Base-by-base conservation (phyloP, 495 filamentous ascomycete species). In the Sporormia fimetaria region DNA sequence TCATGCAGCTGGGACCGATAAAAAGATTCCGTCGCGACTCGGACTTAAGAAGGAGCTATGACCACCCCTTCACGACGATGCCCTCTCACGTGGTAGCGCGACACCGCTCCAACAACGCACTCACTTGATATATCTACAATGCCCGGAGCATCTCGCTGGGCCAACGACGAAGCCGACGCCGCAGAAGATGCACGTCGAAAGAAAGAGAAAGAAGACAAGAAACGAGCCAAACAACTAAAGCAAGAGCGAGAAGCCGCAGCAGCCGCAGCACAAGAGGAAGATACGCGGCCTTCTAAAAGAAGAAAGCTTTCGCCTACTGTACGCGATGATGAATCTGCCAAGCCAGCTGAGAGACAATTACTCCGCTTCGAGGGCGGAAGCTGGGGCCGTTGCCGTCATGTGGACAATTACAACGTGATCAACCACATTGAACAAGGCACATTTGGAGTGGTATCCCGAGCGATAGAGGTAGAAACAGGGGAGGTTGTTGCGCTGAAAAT, bases 371-470 rank as follows among this genome's bases (percentile, higher is more conserved):
- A 78, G 17, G 63, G 68, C 31, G 69, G 69, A 15, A 64, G 68
- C 59, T 92, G 87, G 73, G 73, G 74, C 24, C 75, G 74, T 28
- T 83, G 81, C 55, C 70, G 85, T 49, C 80, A 83, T 65, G 79
- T 94, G 33, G 80, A 88, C 58, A 80, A 87, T 57, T 96, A 87
- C 60, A 83, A 94, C 58, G 78, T 78, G 44, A 65, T 98, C 45
- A 98, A 98, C 55, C 81, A 90, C 61, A 98, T 98, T 54, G 90
- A 96, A 58, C 90, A 98, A 61, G 90, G 90, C 37, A 81, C 84
- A 1, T 98, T 96, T 63, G 90, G 90, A 36, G 87, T 78, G 75
- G 90, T 98, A 3, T 87, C 88, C 27, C 67, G 90, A 20, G 90
- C 88, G 6, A 76, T 68, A 45, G 85, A 94, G 57, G 71, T 70